These are phyloP conservation scores for Eustoma russellianum DNA, from an alignment of 257 asterid species.

Conservation along the genomic window DNA sequence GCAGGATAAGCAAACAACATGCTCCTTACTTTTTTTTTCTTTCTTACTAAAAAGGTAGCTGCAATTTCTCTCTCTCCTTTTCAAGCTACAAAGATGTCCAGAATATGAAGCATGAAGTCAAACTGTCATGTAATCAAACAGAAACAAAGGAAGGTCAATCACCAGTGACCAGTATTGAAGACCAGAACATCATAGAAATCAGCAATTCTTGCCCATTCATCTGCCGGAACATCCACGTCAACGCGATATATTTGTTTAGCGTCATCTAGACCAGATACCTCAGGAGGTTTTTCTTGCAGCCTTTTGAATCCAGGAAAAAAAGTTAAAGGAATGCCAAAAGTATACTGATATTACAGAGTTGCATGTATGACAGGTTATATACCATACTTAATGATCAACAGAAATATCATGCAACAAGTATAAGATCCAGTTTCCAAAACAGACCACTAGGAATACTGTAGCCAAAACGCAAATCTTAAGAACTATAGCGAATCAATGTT, in stretches of 20 bases:
- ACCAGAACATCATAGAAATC: constrained; percentile 70
- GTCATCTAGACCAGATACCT: constrained; percentile 33
- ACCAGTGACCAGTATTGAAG: constrained; percentile 98
- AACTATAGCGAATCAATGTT: neutral
- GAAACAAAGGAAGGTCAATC: constrained; percentile 19
- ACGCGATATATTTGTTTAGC: constrained; percentile 63
- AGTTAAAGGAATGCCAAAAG: constrained; percentile 37
- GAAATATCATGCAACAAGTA: neutral
- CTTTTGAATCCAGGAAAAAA: constrained; percentile 56
- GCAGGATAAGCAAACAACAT: too few species aligned
- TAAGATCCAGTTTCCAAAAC: neutral
- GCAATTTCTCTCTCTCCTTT: too few species aligned
- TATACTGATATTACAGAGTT: neutral
- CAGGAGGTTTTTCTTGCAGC: constrained; percentile 65
- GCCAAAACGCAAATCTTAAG: neutral
- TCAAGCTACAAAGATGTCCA: too few species aligned
- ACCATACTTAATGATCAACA: too few species aligned
- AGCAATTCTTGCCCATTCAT: constrained; percentile 68
- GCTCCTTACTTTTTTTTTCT: too few species aligned
- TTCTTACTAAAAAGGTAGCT: too few species aligned
- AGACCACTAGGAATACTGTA: neutral
- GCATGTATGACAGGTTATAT: too few species aligned
- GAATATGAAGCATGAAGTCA: neutral
- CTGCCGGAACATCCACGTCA: constrained; percentile 78
- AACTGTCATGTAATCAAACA: constrained; percentile 2